Evolutionary conservation across 2,329 filamentous ascomycete genomes (phyloP).

Genomic region (Mollisiaceae sp.): DNA sequence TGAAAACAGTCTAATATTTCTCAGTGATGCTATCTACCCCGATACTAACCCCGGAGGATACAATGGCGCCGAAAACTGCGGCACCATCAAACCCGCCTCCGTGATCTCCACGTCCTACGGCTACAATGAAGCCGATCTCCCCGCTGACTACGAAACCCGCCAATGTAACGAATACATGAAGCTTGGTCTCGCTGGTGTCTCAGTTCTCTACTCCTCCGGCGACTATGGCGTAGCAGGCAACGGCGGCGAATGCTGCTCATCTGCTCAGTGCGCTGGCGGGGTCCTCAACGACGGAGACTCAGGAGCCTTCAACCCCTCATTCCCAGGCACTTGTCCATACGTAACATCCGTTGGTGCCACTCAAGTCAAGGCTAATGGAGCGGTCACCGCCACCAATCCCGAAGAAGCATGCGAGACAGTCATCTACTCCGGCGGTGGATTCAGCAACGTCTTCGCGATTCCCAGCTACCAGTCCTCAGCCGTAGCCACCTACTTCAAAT

Average conservation of each 20-base stretch:
- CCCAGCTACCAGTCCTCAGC: slow-evolving; percentile 9
- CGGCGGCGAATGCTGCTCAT: slow-evolving; percentile 31
- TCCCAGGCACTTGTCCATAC: slow-evolving; percentile 70
- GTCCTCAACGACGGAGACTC: slow-evolving; percentile 25
- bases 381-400: slow-evolving; percentile 37
- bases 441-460: slow-evolving; percentile 8
- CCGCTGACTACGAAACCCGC: slow-evolving; percentile 23
- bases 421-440: slow-evolving; percentile 60
- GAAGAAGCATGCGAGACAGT: slow-evolving; percentile 56
- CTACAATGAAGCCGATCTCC: slow-evolving; percentile 26
- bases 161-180: slow-evolving; percentile 31
- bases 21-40: slow-evolving; percentile 43
- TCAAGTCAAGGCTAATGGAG: slow-evolving; percentile 45
- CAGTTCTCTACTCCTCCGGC: slow-evolving; percentile 28
- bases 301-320: slow-evolving; percentile 51
- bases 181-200: slow-evolving; percentile 25
- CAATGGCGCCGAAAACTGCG: slow-evolving; percentile 50
- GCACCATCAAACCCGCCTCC: slow-evolving; percentile 51
- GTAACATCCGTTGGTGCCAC: slow-evolving; percentile 70
- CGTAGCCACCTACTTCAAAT: slow-evolving; percentile 6
- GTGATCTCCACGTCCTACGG: slow-evolving; percentile 42
- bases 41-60: slow-evolving; percentile 42
- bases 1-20: neutral
- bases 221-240: slow-evolving; percentile 43
- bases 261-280: slow-evolving; percentile 33